These are phyloP conservation scores for Clavariopsis aquatica DNA, from an alignment of 495 filamentous ascomycete genomes.

Conservation along the genomic window DNA sequence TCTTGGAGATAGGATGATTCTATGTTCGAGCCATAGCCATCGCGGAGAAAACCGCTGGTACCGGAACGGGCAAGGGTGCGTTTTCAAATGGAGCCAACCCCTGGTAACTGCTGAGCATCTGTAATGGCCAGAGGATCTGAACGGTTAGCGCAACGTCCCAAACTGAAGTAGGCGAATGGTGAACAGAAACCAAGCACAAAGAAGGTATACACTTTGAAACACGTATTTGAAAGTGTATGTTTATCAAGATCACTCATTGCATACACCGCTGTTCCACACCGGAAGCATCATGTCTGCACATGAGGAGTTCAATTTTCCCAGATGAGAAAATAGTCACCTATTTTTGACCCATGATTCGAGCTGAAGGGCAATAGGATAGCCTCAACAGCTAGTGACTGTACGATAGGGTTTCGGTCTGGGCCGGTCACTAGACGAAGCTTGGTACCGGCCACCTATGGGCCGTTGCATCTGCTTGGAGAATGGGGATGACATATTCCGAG, in stretches of 20 bases:
- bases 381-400: not conserved
- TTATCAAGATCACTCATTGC: not conserved
- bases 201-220: not conserved
- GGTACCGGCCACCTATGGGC: slow-evolving; percentile 4
- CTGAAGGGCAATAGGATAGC: not conserved
- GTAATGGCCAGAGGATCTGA: not conserved
- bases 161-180: slow-evolving; percentile 13
- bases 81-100: not conserved
- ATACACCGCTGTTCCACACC: slow-evolving; percentile 7
- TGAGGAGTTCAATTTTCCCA: too few relatives aligned
- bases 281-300: slow-evolving; percentile 1
- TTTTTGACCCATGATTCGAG: not conserved
- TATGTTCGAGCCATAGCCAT: not conserved
- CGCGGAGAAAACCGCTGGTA: not conserved
- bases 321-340: not conserved
- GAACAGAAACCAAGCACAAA: not conserved
- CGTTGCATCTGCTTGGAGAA: slow-evolving; percentile 10
- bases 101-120: not conserved
- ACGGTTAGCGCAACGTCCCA: slow-evolving; percentile 9
- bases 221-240: not conserved
- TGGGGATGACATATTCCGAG: slow-evolving; percentile 1
- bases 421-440: slow-evolving; percentile 7
- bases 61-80: not conserved
- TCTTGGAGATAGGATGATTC: not conserved
- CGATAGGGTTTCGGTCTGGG: slow-evolving; percentile 1